These are phyloP conservation scores for Globisporangium paddicum DNA, from an alignment of 352 stramenopile genomes.

Conservation along the genomic window DNA sequence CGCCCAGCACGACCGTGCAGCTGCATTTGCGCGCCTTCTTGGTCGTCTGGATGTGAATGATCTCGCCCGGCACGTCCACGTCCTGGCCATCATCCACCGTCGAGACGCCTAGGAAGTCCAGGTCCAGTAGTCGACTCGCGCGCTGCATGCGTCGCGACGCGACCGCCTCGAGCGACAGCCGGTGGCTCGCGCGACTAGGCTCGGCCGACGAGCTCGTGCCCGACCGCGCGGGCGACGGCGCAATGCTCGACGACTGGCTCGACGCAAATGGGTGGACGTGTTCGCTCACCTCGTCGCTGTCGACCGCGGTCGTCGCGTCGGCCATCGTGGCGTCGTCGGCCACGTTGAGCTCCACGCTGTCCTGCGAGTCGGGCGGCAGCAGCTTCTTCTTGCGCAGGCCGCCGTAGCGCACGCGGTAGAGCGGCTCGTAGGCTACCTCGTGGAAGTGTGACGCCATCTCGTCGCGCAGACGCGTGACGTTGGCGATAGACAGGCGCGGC, in stretches of 20 bases:
- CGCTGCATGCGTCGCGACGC: neutral
- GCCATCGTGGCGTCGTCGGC: neutral
- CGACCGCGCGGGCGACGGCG: neutral
- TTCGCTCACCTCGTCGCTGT: slow-evolving; percentile 6
- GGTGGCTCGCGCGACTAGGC: neutral
- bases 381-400: slow-evolving; percentile 36
- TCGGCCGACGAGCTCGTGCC: neutral
- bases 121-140: slow-evolving; percentile 17
- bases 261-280: slow-evolving; percentile 2
- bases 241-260: slow-evolving; percentile 1
- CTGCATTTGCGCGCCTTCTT: slow-evolving; percentile 49
- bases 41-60: slow-evolving; percentile 64
- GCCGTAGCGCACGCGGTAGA: slow-evolving; percentile 57
- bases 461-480: slow-evolving; percentile 57
- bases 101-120: slow-evolving; percentile 28
- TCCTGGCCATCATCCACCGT: slow-evolving; percentile 45
- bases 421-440: slow-evolving; percentile 48
- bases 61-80: slow-evolving; percentile 64
- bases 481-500: slow-evolving; percentile 58
- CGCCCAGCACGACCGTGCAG: slow-evolving; percentile 58
- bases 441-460: slow-evolving; percentile 69
- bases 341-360: slow-evolving; percentile 7
- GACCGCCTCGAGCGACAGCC: neutral
- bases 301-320: neutral
- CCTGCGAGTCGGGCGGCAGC: slow-evolving; percentile 5